Conservation (phyloP, 257 asterid genomes). For the Solanum tarapatanum region DNA sequence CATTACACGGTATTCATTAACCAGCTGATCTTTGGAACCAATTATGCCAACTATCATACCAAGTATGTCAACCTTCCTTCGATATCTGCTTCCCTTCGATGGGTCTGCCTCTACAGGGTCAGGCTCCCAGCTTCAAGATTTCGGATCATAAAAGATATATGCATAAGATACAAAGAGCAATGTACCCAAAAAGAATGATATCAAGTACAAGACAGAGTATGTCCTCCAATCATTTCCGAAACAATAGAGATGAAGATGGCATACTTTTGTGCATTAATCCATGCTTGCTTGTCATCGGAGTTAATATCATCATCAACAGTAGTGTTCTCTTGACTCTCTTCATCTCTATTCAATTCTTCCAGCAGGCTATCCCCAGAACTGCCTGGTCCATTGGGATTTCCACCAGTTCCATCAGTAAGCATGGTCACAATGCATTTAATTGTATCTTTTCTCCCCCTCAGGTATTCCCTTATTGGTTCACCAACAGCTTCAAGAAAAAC, state of each 20-base stretch:
- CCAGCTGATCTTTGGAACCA: constrained; percentile 98
- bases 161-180: constrained; percentile 13
- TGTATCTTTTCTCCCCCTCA: constrained; percentile 93
- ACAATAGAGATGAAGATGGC: neutral
- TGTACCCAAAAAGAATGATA: neutral
- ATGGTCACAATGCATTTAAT: constrained; percentile 92
- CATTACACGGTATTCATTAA: constrained; percentile 95
- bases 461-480: constrained; percentile 93
- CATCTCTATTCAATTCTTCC: constrained; percentile 92
- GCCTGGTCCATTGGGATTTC: constrained; percentile 66
- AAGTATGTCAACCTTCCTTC: constrained; percentile 89
- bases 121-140: constrained; percentile 81
- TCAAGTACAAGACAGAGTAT: neutral
- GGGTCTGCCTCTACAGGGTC: constrained; percentile 97
- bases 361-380: constrained; percentile 88
- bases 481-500: constrained; percentile 95
- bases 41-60: constrained; percentile 92
- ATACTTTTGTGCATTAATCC: constrained; percentile 85
- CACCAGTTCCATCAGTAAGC: constrained; percentile 97
- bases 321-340: constrained; percentile 83
- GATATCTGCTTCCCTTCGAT: constrained; percentile 63
- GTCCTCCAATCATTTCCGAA: neutral
- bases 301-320: constrained; percentile 60
- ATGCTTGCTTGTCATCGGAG: constrained; percentile 85
- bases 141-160: constrained; percentile 10